phyloP scores from a whole-genome alignment of 106 monocot species.

The Allium sativum region DNA sequence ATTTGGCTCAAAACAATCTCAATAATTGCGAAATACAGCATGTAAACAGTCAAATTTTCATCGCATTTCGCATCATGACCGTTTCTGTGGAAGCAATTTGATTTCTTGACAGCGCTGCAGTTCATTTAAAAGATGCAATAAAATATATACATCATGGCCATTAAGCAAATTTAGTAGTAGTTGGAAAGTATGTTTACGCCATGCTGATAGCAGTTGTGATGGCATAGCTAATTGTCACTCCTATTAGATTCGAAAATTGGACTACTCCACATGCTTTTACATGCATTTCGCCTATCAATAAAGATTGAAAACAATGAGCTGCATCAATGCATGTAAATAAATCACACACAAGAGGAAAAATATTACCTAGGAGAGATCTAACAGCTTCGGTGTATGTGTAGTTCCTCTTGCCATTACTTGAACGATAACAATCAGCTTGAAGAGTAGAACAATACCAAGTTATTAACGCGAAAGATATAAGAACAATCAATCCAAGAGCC shows the following conservation, averaged over 20 bases:
- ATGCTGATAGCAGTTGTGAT: conserved; percentile 88
- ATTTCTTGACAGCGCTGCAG: conserved; percentile 57
- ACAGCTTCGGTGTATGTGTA: conserved; percentile 26
- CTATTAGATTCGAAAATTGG: conserved; percentile 71
- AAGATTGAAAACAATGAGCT: neutral
- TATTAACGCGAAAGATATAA: conserved; percentile 21
- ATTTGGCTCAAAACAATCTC: conserved; percentile 58
- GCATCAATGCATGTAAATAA: neutral
- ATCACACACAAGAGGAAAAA: neutral
- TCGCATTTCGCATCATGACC: conserved; percentile 52
- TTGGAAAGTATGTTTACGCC: conserved; percentile 34
- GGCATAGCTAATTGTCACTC: conserved; percentile 64
- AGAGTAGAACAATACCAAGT: conserved; percentile 25
- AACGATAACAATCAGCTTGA: conserved; percentile 25
- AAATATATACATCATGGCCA: neutral
- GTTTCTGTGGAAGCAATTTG: conserved; percentile 55
- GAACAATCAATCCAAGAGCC: conserved; percentile 16
- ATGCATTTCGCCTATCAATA: conserved; percentile 28
- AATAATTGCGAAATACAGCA: conserved; percentile 43
- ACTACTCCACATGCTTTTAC: conserved; percentile 43
- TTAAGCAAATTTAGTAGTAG: neutral
- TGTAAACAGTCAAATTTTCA: conserved; percentile 23
- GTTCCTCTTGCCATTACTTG: conserved; percentile 18
- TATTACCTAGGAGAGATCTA: conserved; percentile 18
- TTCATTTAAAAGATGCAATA: neutral